Evolutionary conservation across 208 protist species (phyloP), one percentile per base, ranked within the genome.

Genomic region (Leishmania tropica): DNA sequence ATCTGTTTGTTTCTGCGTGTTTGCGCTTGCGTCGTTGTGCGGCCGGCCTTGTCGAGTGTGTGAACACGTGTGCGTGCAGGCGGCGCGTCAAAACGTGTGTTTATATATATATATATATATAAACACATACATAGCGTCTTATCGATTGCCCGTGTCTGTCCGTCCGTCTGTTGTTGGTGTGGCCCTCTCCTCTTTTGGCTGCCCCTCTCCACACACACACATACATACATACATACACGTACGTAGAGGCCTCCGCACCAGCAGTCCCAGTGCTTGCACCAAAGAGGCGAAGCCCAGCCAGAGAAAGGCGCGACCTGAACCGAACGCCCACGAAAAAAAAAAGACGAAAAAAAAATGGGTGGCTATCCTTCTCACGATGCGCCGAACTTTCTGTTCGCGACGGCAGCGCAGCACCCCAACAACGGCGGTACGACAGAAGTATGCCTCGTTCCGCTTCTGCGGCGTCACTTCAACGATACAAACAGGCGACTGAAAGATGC

Each of bases 301-400:
- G 58, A 35, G 7, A 73, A 31, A 48, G 42, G 24, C 28, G 67
- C 0, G 67, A 48, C 67, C 40, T 73, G 42, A 48, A 71, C n/a
- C 28, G 68, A 48, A 15, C 7, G 40, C 5, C 3, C 47, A 68
- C 15, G 15, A 28, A 28, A 42, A 51, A 51, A 48, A 53, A 47
- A 21, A 75, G 75, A 70, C 17, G 17, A 54, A 7, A 3, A 79
- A 64, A 83, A 75, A 70, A 97, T 97, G 94, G 94, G 94, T 48
- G 94, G 88, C 51, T 95, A 92, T 87, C 94, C 94, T 3, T 97
- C 94, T n/a, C 92, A 96, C 76, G 94, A 97, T 80, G 91, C 92
- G 28, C 88, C 92, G 53, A 88, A 83, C 77, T 92, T 97, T 40
- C 83, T 96, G 56, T 97, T 93, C 89, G 92, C 92, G 37, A 95